Percentiles rank a stretch among this genome's conserved stretches.
Conservation (phyloP, 176 grass and related monocot species). For the Rhipidocladum racemiflorum region DNA sequence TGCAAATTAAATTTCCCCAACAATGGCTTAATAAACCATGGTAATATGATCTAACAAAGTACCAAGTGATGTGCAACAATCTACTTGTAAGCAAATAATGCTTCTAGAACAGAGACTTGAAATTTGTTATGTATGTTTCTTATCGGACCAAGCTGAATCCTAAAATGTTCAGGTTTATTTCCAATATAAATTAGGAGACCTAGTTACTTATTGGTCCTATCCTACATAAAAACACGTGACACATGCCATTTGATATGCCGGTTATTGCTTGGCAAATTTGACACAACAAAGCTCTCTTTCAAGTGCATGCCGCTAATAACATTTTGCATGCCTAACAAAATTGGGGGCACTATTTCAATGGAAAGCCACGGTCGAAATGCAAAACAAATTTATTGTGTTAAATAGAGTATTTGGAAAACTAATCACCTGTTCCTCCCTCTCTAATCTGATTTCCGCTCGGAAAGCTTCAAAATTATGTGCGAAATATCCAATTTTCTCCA, state of each 20-base stretch:
- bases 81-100: background rate
- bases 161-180: background rate
- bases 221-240: background rate
- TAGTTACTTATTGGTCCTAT: background rate
- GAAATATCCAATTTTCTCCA: background rate
- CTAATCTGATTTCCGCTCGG: background rate
- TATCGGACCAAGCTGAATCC: constrained; percentile 5
- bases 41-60: background rate
- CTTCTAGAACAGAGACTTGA: background rate
- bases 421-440: background rate
- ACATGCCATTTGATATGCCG: background rate
- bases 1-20: background rate
- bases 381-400: background rate
- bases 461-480: background rate
- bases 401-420: constrained; percentile 5
- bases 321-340: background rate
- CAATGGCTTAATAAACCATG: background rate
- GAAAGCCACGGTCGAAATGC: background rate
- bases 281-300: background rate
- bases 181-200: background rate
- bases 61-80: background rate
- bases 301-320: background rate
- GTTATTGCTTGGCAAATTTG: background rate
- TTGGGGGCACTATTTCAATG: background rate
- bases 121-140: background rate